Evolutionary conservation across 2,329 filamentous ascomycete genomes (phyloP), one percentile per base, ranked within the genome.

Genomic region (Huntiella decipiens): DNA sequence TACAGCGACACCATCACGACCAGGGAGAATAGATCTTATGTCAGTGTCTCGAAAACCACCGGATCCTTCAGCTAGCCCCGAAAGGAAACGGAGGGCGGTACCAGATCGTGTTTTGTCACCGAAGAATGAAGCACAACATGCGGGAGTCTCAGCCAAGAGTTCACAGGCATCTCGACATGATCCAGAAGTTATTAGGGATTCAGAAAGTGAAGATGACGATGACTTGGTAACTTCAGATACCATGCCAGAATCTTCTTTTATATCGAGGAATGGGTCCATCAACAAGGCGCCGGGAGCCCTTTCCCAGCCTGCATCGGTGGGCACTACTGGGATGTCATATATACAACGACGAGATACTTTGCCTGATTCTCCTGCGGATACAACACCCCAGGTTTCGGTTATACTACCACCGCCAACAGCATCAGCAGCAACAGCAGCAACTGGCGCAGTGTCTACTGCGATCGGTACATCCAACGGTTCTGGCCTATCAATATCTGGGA

Each of bases 101-200:
- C 35, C 44, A 7, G 44, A 46, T 17, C 38, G 37, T 51, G 48
- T 39, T 45, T 48, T 17, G 44, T 15, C 42, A 51, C 52, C 51
- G 32, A 47, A 43, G n/a, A 38, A 45, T n/a, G 42, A 48, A 16
- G 34, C n/a, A 8, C 28, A 7, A 28, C 8, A 28, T 28, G 7
- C 3, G 22, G 22, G 8, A 28, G 3, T 15, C 4, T 19, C 36
- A n/a, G 3, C 16, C 22, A 7, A 16, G 19, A 19, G 15, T 15
- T 13, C 42, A 50, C 52, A 51, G 42, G 52, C 43, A 39, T 49
- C 47, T 22, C 56, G 56, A 38, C 51, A 35, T 15, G 53, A 61
- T 45, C 58, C 62, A 28, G 58, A 61, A 32, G 56, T 72, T 5
- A 67, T 75, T 36, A 62, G 68, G 44, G 72, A 76, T 52, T 76